Base-by-base conservation (phyloP, 768 basidiomycete genomes). In the Suillus plorans region DNA sequence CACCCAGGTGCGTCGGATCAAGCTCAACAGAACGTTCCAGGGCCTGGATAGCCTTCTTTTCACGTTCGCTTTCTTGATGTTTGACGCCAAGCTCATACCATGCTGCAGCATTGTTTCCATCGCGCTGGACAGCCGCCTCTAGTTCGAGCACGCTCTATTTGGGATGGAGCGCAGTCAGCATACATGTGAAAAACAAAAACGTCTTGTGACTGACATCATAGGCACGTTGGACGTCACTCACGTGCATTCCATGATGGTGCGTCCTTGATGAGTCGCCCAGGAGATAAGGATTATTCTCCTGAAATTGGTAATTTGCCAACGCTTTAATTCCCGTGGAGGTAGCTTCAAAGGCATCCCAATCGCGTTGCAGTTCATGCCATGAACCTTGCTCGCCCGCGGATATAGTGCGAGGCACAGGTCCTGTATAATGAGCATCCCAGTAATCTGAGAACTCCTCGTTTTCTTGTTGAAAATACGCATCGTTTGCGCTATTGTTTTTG, bases 51-150 rank as follows among this genome's bases (percentile, higher is more conserved):
- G 97, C 97, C 70, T 94, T 89, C 9, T 85, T 83, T 78, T 99
- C 97, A 18, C 96, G 88, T 76, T 99, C 97, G 74, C 96, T 97
- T 77, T 97, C 96, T 76, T 99, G 97, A 72, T 99, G 97, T 76
- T 93, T 95, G 58, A 99, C 89, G 31, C 97, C 97, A 59, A 99
- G 88, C 68, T 91, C 86, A 72, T 86, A 96, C 97, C 97, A 99
- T 10, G 89, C 90, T 42, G 77, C 68, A 5, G 91, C 87, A 69
- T 91, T 85, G 10, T 74, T 78, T 66, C 89, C 87, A 70, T 95
- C 85, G 47, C 83, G 85, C 72, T 97, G 93, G 16, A 97, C 95
- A 31, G 84, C 84, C 8, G 97, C 97, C 79, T 99, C 97, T 14
- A 94, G 81, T 74, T 95, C 90, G 37, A 98, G 80, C 10, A 98